phyloP scores from a whole-genome alignment of 768 basidiomycete genomes.

The Naganishia friedmannii region DNA sequence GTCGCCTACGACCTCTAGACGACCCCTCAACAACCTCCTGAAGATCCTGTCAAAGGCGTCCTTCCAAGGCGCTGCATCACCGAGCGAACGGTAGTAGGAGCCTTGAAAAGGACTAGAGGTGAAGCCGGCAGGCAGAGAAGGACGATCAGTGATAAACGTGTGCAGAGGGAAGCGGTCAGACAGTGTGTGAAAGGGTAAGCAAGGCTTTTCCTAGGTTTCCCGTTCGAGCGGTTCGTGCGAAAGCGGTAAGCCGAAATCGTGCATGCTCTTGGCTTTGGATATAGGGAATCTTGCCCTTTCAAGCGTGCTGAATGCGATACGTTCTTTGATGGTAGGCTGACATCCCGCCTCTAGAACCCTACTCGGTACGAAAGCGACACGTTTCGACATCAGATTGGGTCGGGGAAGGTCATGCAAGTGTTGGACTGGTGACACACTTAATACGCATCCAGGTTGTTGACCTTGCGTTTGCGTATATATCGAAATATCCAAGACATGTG shows the following conservation, averaged over 20 bases:
- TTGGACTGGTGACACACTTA: conserved; percentile 1
- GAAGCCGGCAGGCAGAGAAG: background rate
- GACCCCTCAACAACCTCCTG: background rate
- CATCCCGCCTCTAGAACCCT: background rate
- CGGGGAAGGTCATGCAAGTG: conserved; percentile 17
- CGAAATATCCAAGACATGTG: background rate
- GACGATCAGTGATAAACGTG: background rate
- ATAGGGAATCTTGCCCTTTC: background rate
- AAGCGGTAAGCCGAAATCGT: background rate
- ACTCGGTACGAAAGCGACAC: background rate
- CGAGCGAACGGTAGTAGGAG: background rate
- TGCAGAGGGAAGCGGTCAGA: background rate
- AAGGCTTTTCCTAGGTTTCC: background rate
- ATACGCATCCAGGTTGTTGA: conserved; percentile 8
- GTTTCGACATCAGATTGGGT: background rate
- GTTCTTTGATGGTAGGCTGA: background rate
- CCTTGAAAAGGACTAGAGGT: background rate
- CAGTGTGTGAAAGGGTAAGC: conserved; percentile 8
- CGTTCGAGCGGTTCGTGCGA: background rate
- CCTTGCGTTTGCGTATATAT: conserved; percentile 13
- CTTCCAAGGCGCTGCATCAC: background rate
- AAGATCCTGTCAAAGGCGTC: background rate
- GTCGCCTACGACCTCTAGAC: background rate
- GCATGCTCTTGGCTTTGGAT: background rate
- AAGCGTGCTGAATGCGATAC: background rate